Evolutionary conservation across 176 grass and related monocot species (phyloP), one percentile per base, ranked within the genome.

Genomic region (Aegilops longissima): DNA sequence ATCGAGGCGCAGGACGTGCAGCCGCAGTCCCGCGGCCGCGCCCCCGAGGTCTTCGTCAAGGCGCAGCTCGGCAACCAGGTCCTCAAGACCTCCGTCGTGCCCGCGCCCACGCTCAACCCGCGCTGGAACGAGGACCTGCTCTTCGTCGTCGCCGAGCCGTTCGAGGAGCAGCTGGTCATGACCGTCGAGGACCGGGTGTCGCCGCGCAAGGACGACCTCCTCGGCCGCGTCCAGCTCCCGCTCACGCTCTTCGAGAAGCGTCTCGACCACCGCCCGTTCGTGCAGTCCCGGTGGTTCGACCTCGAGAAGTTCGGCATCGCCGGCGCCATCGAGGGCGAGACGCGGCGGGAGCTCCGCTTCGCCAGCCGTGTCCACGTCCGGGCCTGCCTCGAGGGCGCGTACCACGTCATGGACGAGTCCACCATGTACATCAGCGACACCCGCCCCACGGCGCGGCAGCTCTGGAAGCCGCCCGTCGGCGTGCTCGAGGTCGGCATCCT

Each of bases 351-450:
- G 59, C 91, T 95, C 8, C 83, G 93, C 5, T 98, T 98, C 76
- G 89, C 95, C 13, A 98, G 93, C 87, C 87, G 95, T 1, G 87
- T 98, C 18, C 93, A 95, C 74, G 52, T 95, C 9, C 84, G 96
- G 21, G 90, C 91, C 24, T 98, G 90, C 72, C 85, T 95, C 6
- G 96, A 98, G 78, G 96, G 93, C 44, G 96, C 93, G 2, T 98
- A 98, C 86, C 96, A 98, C 77, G 93, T 98, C 27, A 89, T 98
- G 93, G 96, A 98, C 82, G 96, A 98, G 88, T 92, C 93, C 67
- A 95, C 96, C 62, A 92, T 94, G 93, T 98, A 98, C 70, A 92
- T 92, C 82, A 94, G 96, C 87, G 96, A 98, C 86, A 91, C 88
- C 17, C 87, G 88, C 13, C 96, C 96, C 66, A 94, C 93, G 9